Conservation (phyloP, 768 basidiomycete genomes). For the Leccinum pellstonianum region DNA sequence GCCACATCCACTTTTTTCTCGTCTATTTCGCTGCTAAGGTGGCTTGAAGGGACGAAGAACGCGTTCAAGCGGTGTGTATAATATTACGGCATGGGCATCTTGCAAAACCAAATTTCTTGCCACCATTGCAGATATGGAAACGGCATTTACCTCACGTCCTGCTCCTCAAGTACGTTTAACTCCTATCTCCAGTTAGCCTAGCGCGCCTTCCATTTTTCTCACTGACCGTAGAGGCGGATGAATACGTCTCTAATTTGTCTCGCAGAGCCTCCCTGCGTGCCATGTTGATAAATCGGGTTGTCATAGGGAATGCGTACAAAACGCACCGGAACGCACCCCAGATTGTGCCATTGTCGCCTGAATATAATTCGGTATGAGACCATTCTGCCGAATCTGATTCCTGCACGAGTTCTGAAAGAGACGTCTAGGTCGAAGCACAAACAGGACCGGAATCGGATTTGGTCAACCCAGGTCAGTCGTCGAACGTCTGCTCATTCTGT, state of each 20-base stretch:
- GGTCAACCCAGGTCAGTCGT: constrained; percentile 11
- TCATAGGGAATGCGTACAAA: constrained; percentile 10
- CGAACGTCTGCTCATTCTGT: background rate
- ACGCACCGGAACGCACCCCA: constrained; percentile 13
- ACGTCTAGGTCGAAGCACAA: constrained; percentile 13
- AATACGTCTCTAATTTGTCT: constrained; percentile 18
- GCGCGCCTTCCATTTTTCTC: constrained; percentile 3
- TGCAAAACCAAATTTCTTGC: background rate
- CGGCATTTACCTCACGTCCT: constrained; percentile 14
- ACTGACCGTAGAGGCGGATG: constrained; percentile 12
- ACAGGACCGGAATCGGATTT: constrained; percentile 15
- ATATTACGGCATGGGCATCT: background rate
- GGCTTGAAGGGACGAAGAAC: constrained; percentile 12
- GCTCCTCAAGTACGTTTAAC: constrained; percentile 14
- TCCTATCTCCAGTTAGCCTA: background rate
- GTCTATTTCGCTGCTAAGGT: background rate
- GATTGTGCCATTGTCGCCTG: constrained; percentile 5
- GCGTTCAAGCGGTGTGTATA: constrained; percentile 17
- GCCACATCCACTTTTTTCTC: background rate
- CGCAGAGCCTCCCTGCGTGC: constrained; percentile 8
- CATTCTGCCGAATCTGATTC: too few relatives aligned
- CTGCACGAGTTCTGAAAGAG: background rate
- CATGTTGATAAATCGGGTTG: constrained; percentile 13
- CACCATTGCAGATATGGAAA: constrained; percentile 9
- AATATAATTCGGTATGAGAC: constrained; percentile 11